Base-by-base conservation (phyloP, 1,284 basidiomycete genomes). In the Chiua sp. region DNA sequence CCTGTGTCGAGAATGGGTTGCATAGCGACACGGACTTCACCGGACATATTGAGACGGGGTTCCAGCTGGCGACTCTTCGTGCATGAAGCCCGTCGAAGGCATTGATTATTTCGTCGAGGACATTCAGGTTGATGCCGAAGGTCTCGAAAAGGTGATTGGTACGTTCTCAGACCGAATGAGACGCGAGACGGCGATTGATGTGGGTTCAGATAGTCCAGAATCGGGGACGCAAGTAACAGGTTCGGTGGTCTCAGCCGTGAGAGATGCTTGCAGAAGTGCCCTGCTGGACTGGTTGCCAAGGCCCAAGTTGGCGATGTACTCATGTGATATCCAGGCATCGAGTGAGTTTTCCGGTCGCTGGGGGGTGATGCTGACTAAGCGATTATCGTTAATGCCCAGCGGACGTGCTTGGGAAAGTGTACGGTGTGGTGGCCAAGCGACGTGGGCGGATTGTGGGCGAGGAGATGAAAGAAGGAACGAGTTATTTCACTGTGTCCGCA, bases 391-490 rank as follows among this genome's bases (percentile, higher is more conserved):
- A 33, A 51, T 18, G 58, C 49, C 50, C 67, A 97, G 94, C 95
- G 69, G 98, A 99, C 65, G 98, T 99, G 0, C 84, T 99, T 47
- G 98, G 98, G 10, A 99, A 98, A 75, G n/a, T 99, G 1, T 99
- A 99, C 69, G 97, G 89, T 4, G 98, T 99, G 18, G 91, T 99
- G 2, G 90, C 96, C 0, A 89, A 90, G 71, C 86, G 98, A 60
- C 84, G 95, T 56, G 98, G 98, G 2, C 85, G 92, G 56, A 97
- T 99, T 65, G 87, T 97, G 11, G 91, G 93, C 11, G 98, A 99
- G 74, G 98, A 99, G 76, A 98, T 99, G 94, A 98, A 97, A 74
- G 96, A 99, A 73, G 96, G 98, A 0, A 98, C 96, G 0, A 85
- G 91, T 0, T 98, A 98, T 77, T 98, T 99, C 78, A 96, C 91